Percentiles rank a stretch among this genome's conserved stretches.
phyloP scores from a whole-genome alignment of 1,139 yeast species.

The Protomyces gravidus region DNA sequence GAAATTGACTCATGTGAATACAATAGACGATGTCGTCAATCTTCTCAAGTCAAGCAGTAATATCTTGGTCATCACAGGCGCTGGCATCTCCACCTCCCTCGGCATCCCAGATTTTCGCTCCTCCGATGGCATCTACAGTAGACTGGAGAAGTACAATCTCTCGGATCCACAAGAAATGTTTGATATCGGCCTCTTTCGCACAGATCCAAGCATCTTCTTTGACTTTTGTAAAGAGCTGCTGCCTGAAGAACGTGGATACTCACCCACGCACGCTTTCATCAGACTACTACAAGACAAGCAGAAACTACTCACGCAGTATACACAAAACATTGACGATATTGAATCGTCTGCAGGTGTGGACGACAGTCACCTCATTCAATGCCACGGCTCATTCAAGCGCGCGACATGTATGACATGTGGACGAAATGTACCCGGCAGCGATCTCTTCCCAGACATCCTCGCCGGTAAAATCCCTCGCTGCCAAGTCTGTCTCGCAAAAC shows the following conservation, averaged over 20 bases:
- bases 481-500: constrained; percentile 6
- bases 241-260: constrained; percentile 54
- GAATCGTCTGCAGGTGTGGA: constrained; percentile 79
- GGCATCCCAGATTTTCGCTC: constrained; percentile 97
- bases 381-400: constrained; percentile 93
- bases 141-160: constrained; percentile 64
- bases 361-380: constrained; percentile 71
- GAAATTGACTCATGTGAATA: constrained; percentile 44
- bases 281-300: constrained; percentile 68
- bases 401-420: constrained; percentile 85
- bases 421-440: constrained; percentile 62
- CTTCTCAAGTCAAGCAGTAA: constrained; percentile 55
- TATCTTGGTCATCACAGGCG: constrained; percentile 83
- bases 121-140: constrained; percentile 74
- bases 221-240: constrained; percentile 81
- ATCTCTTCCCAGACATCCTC: constrained; percentile 59
- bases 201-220: constrained; percentile 76
- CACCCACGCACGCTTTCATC: constrained; percentile 85
- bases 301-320: constrained; percentile 78
- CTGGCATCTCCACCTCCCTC: constrained; percentile 87
- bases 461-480: constrained; percentile 38
- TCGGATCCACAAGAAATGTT: constrained; percentile 94
- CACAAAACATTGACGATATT: constrained; percentile 90
- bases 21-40: constrained; percentile 57
- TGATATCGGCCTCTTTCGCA: constrained; percentile 64